phyloP scores from a whole-genome alignment of 805 yeast species.

The Gaillardinia entomophila region DNA sequence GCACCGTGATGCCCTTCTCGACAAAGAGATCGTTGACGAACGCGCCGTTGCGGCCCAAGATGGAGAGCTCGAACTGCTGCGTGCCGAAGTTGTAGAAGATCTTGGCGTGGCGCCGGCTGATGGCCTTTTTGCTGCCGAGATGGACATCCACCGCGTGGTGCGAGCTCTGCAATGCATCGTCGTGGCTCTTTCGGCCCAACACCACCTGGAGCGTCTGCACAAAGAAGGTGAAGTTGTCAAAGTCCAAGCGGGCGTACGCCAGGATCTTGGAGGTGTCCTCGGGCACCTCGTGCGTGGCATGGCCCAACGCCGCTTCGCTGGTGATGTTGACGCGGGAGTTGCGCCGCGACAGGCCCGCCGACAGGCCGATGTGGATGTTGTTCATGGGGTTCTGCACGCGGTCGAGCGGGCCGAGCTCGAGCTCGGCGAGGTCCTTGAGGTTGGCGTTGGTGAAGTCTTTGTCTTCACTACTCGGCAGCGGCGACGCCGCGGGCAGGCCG shows the following conservation, averaged over 20 bases:
- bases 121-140: conserved; percentile 86
- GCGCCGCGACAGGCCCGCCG: conserved; percentile 1
- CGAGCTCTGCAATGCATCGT: conserved; percentile 51
- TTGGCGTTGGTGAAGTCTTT: too few species aligned
- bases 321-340: conserved; percentile 15
- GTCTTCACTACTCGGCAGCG: too few species aligned
- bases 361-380: conserved; percentile 9
- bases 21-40: conserved; percentile 89
- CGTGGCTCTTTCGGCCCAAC: conserved; percentile 74
- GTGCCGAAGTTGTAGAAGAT: conserved; percentile 96
- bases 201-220: conserved; percentile 94
- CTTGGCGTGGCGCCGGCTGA: conserved; percentile 90
- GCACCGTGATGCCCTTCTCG: conserved; percentile 88
- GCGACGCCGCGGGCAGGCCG: too few species aligned
- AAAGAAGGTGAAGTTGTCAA: conserved; percentile 88
- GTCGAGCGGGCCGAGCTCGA: conserved; percentile 9
- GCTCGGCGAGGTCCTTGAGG: not conserved
- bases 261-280: conserved; percentile 33
- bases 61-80: conserved; percentile 86
- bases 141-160: conserved; percentile 85
- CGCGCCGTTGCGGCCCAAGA: conserved; percentile 93
- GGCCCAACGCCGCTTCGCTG: conserved; percentile 10
- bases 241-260: conserved; percentile 76
- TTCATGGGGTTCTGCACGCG: conserved; percentile 2
- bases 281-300: conserved; percentile 3